Base-by-base conservation (phyloP, 2,329 filamentous ascomycete species). In the Elsinoe ampelina region DNA sequence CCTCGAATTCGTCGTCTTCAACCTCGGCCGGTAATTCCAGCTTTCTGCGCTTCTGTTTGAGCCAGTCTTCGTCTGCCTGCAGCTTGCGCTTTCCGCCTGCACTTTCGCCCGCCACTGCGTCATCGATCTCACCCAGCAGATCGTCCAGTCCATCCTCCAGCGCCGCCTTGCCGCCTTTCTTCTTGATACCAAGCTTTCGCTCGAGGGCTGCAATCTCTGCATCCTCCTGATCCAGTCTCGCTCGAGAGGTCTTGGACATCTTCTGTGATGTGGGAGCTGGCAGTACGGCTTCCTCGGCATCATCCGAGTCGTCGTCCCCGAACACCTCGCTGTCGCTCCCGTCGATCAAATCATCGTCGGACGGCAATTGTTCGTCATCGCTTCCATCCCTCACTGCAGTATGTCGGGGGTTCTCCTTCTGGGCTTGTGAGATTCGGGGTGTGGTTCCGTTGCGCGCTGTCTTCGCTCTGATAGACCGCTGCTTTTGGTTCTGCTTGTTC, bases 161-260 rank as follows among this genome's bases (percentile, higher is more conserved):
- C 60, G n/a, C 59, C 0, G 83, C 77, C 62, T 87, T 85, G 0
- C 85, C 84, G 32, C 81, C 84, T 66, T 89, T 95, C 59, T 85
- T 86, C 66, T 85, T 88, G 34, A 96, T 79, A 0, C 93, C 92
- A 2, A 98, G 74, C 66, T 88, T 95, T 69, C 85, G 90, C 73
- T 98, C 93, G 32, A 96, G 75, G 2, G 84, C 84, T 17, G 86
- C 85, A 63, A 98, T 97, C 63, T 95, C 89, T 1, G 84, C 87
- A 65, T 97, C 90, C 58, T 98, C 92, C 60, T 88, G 77, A 0
- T 81, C 84, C 3, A 96, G 74, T 63, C 80, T 82, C 2, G 84
- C 79, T 65, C 78, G 81, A n/a, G 83, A 74, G 19, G 64, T 67
- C 52, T 68, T 66, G 6, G 71, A 70, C 7, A 73, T 39, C 43